phyloP scores from a whole-genome alignment of 164 flowering plant species.

The Tinospora cordifolia region DNA sequence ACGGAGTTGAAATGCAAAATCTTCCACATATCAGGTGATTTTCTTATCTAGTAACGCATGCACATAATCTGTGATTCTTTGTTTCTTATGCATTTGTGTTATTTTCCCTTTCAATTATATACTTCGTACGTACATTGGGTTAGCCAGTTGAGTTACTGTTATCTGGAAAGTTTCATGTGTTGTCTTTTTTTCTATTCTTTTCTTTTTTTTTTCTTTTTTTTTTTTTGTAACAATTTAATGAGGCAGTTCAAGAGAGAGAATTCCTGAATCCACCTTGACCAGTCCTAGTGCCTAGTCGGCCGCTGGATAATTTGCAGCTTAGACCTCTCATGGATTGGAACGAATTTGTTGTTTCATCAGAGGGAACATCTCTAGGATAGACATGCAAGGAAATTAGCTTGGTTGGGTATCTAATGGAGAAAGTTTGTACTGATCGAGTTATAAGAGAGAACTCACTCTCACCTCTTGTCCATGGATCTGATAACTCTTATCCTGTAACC shows the following conservation, averaged over 20 bases:
- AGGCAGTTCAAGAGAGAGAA: neutral
- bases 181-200: too few species aligned
- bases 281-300: neutral
- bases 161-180: neutral
- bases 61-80: neutral
- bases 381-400: neutral
- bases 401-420: neutral
- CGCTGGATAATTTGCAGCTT: neutral
- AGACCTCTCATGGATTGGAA: neutral
- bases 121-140: neutral
- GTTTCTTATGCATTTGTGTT: neutral
- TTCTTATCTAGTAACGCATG: constrained; percentile 6
- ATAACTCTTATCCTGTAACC: neutral
- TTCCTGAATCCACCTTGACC: neutral
- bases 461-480: neutral
- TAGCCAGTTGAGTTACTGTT: neutral
- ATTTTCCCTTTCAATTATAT: neutral
- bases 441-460: neutral
- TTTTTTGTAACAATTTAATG: neutral
- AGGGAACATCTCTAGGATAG: neutral
- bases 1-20: constrained; percentile 68
- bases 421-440: neutral
- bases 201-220: neutral
- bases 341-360: neutral
- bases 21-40: constrained; percentile 74